Evolutionary conservation across 1,284 basidiomycete genomes (phyloP).

Genomic region (Stereum hirsutum): DNA sequence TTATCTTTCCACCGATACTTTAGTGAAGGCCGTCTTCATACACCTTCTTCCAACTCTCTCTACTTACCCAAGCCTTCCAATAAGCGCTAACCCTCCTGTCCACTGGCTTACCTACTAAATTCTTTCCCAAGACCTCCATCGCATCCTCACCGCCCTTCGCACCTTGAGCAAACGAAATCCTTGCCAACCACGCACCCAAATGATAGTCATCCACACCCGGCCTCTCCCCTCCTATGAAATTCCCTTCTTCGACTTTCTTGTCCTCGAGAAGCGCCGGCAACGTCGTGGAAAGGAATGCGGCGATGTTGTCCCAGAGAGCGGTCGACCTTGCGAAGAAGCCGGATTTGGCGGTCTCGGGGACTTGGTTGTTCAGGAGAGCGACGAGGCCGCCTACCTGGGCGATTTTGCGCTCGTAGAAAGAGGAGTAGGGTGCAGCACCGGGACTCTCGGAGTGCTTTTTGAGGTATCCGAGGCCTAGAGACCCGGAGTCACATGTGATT

Average conservation of each 20-base stretch:
- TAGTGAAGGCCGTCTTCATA: constrained; percentile 24
- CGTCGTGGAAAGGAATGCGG: constrained; percentile 28
- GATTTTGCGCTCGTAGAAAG: constrained; percentile 45
- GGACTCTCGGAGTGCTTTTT: constrained; percentile 29
- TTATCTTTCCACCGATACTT: neutral
- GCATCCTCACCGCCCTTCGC: constrained; percentile 14
- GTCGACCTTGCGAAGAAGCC: constrained; percentile 32
- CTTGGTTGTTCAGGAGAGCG: constrained; percentile 32
- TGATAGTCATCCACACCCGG: constrained; percentile 11
- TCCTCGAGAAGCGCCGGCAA: constrained; percentile 27
- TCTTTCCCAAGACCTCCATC: constrained; percentile 27
- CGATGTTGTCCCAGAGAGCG: constrained; percentile 30
- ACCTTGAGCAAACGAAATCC: constrained; percentile 4
- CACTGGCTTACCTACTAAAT: constrained; percentile 29
- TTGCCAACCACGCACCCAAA: constrained; percentile 9
- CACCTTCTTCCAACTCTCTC: constrained; percentile 50
- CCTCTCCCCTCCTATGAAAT: constrained; percentile 35
- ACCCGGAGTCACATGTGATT: no score
- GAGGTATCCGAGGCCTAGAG: constrained; percentile 35
- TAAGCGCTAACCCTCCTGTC: constrained; percentile 32
- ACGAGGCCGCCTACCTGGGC: constrained; percentile 35
- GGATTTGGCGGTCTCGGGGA: constrained; percentile 24
- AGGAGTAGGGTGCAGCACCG: constrained; percentile 35
- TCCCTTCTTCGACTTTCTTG: constrained; percentile 28
- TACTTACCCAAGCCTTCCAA: constrained; percentile 40